A percentile compares a stretch with the other conserved stretches of the same genome.
phyloP scores from a whole-genome alignment of 371 early-diverging fungal species.

The Syncephalis plumigaleata region DNA sequence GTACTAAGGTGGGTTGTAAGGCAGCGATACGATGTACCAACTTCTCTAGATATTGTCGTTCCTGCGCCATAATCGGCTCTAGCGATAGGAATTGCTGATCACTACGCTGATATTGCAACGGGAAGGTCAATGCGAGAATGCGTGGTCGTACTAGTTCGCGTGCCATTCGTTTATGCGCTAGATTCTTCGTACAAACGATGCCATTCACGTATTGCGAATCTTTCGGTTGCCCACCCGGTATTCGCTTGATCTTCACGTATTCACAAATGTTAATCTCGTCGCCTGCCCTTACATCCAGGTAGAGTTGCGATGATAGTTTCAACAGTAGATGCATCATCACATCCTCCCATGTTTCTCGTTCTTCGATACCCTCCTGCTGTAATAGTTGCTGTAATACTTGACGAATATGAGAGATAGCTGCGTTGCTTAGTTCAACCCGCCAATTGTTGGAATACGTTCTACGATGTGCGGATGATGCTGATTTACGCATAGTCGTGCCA shows the following conservation, averaged over 20 bases:
- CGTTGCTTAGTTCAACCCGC: constrained; percentile 28
- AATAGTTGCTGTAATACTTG: constrained; percentile 34
- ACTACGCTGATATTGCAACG: constrained; percentile 69
- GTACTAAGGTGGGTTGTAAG: constrained; percentile 56
- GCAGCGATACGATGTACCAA: constrained; percentile 56
- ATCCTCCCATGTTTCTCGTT: constrained; percentile 43
- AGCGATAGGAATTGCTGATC: constrained; percentile 66
- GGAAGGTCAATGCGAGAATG: constrained; percentile 69
- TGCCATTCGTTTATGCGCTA: constrained; percentile 79
- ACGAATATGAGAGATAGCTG: constrained; percentile 44
- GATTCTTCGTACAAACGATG: constrained; percentile 69
- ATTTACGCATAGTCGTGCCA: no score
- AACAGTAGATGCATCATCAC: constrained; percentile 46
- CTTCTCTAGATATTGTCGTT: constrained; percentile 60
- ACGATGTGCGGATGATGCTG: no score
- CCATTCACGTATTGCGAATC: constrained; percentile 68
- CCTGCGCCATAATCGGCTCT: constrained; percentile 67
- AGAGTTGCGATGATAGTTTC: constrained; percentile 40
- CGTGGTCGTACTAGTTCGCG: constrained; percentile 40
- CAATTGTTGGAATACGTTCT: background rate
- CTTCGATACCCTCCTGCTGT: constrained; percentile 12
- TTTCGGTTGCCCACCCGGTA: constrained; percentile 63
- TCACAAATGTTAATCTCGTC: constrained; percentile 76
- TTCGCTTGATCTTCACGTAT: constrained; percentile 81
- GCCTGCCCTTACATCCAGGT: constrained; percentile 44